phyloP scores from a whole-genome alignment of 1,139 yeast genomes.

The Yamadazyma pseudoaaseri region DNA sequence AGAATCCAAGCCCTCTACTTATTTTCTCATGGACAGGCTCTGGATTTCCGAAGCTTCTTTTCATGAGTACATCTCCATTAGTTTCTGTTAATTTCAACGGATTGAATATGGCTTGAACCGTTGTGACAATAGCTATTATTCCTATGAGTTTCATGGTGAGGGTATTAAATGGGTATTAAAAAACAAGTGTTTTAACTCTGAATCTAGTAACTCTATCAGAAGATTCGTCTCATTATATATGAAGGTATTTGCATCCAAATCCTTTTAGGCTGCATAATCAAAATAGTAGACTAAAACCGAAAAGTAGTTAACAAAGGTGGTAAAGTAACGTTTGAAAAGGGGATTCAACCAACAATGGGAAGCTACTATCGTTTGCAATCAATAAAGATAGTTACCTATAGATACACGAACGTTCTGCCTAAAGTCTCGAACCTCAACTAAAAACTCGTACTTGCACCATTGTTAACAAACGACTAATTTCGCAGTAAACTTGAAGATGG shows the following conservation, averaged over 20 bases:
- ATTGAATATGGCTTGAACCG: conserved; percentile 6
- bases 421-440: too few species aligned
- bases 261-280: too few species aligned
- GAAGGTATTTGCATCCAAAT: too few species aligned
- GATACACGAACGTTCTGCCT: too few species aligned
- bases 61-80: conserved; percentile 3
- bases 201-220: too few species aligned
- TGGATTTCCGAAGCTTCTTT: conserved; percentile 7
- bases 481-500: background rate
- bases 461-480: too few species aligned
- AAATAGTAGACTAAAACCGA: too few species aligned
- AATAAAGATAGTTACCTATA: too few species aligned
- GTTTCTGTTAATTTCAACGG: conserved; percentile 5
- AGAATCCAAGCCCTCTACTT: background rate
- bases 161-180: background rate
- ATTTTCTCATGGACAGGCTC: conserved; percentile 2
- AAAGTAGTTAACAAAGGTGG: too few species aligned
- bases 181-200: too few species aligned
- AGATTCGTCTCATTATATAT: too few species aligned
- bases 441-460: background rate
- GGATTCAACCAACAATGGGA: background rate
- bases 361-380: background rate
- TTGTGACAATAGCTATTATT: background rate
- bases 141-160: conserved; percentile 1
- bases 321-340: background rate